phyloP scores from a whole-genome alignment of 441 rosid species.

The Bruguiera hainesii region DNA sequence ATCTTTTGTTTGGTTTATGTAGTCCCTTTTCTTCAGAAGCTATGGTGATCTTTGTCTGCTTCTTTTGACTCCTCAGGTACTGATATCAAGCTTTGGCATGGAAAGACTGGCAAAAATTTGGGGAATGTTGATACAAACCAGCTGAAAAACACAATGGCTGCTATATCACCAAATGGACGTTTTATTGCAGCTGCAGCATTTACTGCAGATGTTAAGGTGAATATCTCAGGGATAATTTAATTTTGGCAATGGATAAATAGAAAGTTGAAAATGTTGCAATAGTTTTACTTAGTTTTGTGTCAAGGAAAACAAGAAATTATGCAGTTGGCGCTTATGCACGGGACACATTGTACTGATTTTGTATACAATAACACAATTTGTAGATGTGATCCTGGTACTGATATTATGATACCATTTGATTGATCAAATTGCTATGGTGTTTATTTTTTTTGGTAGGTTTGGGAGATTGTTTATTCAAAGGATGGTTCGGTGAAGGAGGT shows the following conservation, averaged over 20 bases:
- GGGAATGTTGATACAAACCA: conserved; percentile 80
- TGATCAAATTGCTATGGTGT: not conserved
- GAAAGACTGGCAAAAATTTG: conserved; percentile 67
- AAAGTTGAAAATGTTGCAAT: not conserved
- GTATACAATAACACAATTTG: no score
- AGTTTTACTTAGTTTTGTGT: not conserved
- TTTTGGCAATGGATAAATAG: not conserved
- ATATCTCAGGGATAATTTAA: not conserved
- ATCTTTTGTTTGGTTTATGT: not conserved
- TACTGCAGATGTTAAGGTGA: conserved; percentile 98
- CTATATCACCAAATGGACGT: conserved; percentile 94
- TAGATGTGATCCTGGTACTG: no score
- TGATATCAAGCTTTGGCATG: conserved; percentile 96
- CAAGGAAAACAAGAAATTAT: not conserved
- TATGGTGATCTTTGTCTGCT: conserved; percentile 11
- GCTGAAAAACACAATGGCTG: conserved; percentile 86
- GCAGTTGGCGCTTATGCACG: no score
- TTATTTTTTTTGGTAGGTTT: conserved; percentile 42
- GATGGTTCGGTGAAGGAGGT: conserved; percentile 96
- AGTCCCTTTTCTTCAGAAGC: not conserved
- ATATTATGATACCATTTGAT: not conserved
- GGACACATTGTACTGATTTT: no score
- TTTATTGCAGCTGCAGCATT: conserved; percentile 98
- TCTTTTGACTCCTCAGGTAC: conserved; percentile 46
- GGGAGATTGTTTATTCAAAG: conserved; percentile 94